A percentile compares a stretch with the other conserved stretches of the same genome.
phyloP scores from a whole-genome alignment of 352 stramenopile species.

The Phytopythium kandeliae region DNA sequence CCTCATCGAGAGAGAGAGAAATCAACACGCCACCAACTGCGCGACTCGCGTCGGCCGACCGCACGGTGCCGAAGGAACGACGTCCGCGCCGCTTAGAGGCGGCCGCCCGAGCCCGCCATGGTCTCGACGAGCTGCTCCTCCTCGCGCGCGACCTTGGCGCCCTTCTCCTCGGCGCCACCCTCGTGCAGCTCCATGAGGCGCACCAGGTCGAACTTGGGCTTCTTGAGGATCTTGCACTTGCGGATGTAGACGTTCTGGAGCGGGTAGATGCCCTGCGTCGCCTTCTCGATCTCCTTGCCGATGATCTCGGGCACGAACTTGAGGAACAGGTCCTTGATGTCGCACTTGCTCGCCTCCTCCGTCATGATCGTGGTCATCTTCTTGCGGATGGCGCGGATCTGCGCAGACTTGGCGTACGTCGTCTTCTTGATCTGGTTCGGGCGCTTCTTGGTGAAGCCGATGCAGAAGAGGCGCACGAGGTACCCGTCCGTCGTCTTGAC shows the following conservation, averaged over 20 bases:
- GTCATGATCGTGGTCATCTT: conserved; percentile 99
- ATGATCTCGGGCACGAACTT: conserved; percentile 99
- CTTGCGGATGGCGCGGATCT: conserved; percentile 96
- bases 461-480: conserved; percentile 98
- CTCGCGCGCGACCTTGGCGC: conserved; percentile 84
- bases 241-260: conserved; percentile 99
- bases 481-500: conserved; percentile 99
- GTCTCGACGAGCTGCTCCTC: conserved; percentile 86
- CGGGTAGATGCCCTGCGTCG: conserved; percentile 97
- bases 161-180: conserved; percentile 89
- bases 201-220: conserved; percentile 99
- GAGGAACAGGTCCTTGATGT: conserved; percentile 99
- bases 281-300: conserved; percentile 97
- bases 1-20: conserved; percentile 50
- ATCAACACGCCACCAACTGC: conserved; percentile 7
- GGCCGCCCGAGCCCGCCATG: conserved; percentile 82
- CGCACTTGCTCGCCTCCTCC: conserved; percentile 96
- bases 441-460: conserved; percentile 99
- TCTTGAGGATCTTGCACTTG: conserved; percentile 99
- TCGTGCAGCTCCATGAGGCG: conserved; percentile 99
- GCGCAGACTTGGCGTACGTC: conserved; percentile 97
- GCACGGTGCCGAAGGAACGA: conserved; percentile 16
- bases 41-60: conserved; percentile 2
- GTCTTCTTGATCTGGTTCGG: conserved; percentile 99
- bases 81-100: conserved; percentile 64